Percentiles rank a stretch among this genome's conserved stretches.
Conservation (phyloP, 169 alveolate species). For the Plasmodium berghei region DNA sequence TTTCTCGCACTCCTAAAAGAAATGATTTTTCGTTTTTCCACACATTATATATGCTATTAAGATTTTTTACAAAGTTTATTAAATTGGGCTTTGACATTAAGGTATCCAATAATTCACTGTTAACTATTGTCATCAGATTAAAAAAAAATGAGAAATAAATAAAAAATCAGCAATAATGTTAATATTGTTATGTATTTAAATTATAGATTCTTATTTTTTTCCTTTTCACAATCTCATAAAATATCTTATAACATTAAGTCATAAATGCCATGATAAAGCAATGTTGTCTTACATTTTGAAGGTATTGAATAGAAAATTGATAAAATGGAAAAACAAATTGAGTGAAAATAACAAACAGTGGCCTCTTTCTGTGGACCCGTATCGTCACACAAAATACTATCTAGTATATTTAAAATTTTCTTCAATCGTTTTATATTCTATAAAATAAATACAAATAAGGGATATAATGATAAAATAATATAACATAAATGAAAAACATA, state of each 20-base stretch:
- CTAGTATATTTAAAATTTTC: conserved; percentile 46
- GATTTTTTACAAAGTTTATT: conserved; percentile 45
- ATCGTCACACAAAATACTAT: background rate
- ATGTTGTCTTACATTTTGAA: conserved; percentile 49
- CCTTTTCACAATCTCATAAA: background rate
- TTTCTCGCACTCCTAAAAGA: conserved; percentile 24
- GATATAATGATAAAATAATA: background rate
- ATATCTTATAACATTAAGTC: background rate
- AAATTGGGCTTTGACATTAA: conserved; percentile 55
- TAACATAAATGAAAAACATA: background rate
- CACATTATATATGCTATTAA: conserved; percentile 27
- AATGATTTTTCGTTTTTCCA: conserved; percentile 73
- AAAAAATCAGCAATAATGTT: background rate
- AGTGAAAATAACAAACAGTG: conserved; percentile 39
- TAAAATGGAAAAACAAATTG: conserved; percentile 56
- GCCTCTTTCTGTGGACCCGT: background rate
- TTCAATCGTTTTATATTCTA: conserved; percentile 68
- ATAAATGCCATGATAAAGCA: background rate
- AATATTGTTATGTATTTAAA: background rate
- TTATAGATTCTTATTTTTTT: background rate
- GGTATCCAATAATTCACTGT: conserved; percentile 37
- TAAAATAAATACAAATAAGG: background rate
- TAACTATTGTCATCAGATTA: conserved; percentile 9
- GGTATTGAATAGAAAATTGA: conserved; percentile 76
- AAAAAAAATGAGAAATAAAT: background rate